A percentile compares a stretch with the other conserved stretches of the same genome.
Conservation (phyloP, 345 rosid species). For the Citrus mangshanensis region DNA sequence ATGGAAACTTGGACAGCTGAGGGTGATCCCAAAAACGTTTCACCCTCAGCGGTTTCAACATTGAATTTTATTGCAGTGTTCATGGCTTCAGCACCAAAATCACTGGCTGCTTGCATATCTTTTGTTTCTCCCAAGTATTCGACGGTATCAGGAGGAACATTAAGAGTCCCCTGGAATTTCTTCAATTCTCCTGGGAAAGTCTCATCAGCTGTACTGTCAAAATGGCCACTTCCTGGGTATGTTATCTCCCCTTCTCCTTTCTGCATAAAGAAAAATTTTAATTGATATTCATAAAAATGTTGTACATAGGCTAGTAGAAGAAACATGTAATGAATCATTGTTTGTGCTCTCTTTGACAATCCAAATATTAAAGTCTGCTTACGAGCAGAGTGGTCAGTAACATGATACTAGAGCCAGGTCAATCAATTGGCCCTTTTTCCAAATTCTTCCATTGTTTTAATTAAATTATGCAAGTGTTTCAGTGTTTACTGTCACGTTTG, state of each 20-base stretch:
- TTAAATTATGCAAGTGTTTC: too few relatives aligned
- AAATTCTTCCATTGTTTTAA: too few relatives aligned
- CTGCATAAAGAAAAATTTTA: slow-evolving; percentile 26
- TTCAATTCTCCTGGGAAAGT: slow-evolving; percentile 15
- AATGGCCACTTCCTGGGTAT: slow-evolving; percentile 11
- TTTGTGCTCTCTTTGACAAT: background rate
- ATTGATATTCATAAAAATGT: background rate
- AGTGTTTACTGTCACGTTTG: too few relatives aligned
- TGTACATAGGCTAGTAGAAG: background rate
- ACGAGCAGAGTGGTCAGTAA: too few relatives aligned
- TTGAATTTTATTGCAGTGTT: slow-evolving; percentile 15
- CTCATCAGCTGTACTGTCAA: slow-evolving; percentile 13
- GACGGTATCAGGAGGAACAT: slow-evolving; percentile 33
- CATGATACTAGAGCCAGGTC: too few relatives aligned
- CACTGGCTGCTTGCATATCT: slow-evolving; percentile 18
- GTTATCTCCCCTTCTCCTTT: slow-evolving; percentile 27
- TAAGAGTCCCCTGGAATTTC: slow-evolving; percentile 15
- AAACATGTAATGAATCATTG: background rate
- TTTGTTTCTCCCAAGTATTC: slow-evolving; percentile 25
- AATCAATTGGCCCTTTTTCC: too few relatives aligned
- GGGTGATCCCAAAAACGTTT: slow-evolving; percentile 35
- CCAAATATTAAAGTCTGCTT: background rate
- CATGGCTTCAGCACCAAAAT: slow-evolving; percentile 19
- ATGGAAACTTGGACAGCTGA: slow-evolving; percentile 28
- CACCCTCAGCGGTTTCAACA: slow-evolving; percentile 30